Conservation (phyloP, 345 rosid species). For the Citrus sp. region DNA sequence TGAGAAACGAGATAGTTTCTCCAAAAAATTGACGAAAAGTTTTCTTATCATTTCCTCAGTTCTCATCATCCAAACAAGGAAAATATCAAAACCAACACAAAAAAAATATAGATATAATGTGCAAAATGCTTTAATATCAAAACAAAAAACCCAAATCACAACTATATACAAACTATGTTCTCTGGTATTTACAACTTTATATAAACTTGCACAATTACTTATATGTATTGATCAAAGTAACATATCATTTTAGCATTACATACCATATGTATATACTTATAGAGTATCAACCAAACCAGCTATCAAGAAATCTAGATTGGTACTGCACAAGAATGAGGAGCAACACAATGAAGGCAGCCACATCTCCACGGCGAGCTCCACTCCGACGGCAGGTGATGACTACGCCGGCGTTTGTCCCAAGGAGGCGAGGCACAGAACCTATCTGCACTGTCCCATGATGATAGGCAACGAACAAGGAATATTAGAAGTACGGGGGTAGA, state of each 20-base stretch:
- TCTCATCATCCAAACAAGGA: background rate
- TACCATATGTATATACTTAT: background rate
- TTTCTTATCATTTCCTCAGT: background rate
- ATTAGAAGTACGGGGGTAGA: conserved; percentile 50
- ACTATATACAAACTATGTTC: background rate
- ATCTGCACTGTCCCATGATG: conserved; percentile 60
- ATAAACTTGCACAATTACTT: background rate
- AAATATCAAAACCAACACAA: background rate
- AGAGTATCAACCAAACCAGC: conserved; percentile 42
- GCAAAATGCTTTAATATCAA: background rate
- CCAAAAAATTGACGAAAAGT: background rate
- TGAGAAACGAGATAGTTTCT: background rate
- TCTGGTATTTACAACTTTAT: background rate
- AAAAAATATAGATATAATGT: background rate
- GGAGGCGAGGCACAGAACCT: conserved; percentile 42
- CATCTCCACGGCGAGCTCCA: conserved; percentile 92
- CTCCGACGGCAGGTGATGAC: conserved; percentile 42
- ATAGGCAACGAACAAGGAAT: conserved; percentile 57
- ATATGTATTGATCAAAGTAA: no score
- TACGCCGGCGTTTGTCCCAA: conserved; percentile 45
- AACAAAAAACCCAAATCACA: background rate
- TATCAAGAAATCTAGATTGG: conserved; percentile 68
- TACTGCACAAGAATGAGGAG: conserved; percentile 63
- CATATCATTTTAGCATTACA: background rate
- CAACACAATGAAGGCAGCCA: conserved; percentile 77